These are phyloP conservation scores for Apiotrichum gamsii DNA, from an alignment of 1,284 basidiomycete genomes.

Conservation along the genomic window DNA sequence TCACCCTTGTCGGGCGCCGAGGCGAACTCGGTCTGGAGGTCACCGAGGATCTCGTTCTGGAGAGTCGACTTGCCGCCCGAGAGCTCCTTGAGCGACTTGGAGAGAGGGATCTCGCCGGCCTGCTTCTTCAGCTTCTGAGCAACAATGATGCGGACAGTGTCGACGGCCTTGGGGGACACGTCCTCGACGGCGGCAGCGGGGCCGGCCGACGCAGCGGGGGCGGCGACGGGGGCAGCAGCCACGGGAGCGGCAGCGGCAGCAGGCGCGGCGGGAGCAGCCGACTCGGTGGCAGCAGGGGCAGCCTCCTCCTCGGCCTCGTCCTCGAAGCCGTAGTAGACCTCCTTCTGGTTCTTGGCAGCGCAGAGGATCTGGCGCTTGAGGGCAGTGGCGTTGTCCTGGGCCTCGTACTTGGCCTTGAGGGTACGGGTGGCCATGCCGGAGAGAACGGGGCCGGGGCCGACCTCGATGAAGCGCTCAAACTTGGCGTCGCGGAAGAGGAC, in stretches of 20 bases:
- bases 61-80: constrained; percentile 97
- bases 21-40: constrained; percentile 81
- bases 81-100: constrained; percentile 96
- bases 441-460: constrained; percentile 92
- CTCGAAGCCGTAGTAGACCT: constrained; percentile 97
- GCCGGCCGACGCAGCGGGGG: constrained; percentile 52
- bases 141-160: constrained; percentile 81
- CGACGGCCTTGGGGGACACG: constrained; percentile 82
- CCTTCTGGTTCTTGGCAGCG: constrained; percentile 89
- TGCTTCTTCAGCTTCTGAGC: constrained; percentile 98
- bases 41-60: constrained; percentile 93
- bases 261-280: constrained; percentile 44
- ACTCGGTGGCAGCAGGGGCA: constrained; percentile 50
- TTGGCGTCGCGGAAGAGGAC: constrained; percentile 80
- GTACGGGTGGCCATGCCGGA: constrained; percentile 92
- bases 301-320: constrained; percentile 58
- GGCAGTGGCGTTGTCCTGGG: constrained; percentile 75
- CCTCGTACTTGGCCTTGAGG: constrained; percentile 92
- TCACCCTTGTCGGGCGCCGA: constrained; percentile 97
- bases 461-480: constrained; percentile 90
- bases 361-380: constrained; percentile 79
- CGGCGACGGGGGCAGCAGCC: constrained; percentile 51
- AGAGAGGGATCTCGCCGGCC: constrained; percentile 78
- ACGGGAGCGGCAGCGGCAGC: constrained; percentile 49
- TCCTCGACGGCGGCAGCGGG: constrained; percentile 71